Base-by-base conservation (phyloP, 1,284 basidiomycete species). In the Lignosus rhinocerotis region DNA sequence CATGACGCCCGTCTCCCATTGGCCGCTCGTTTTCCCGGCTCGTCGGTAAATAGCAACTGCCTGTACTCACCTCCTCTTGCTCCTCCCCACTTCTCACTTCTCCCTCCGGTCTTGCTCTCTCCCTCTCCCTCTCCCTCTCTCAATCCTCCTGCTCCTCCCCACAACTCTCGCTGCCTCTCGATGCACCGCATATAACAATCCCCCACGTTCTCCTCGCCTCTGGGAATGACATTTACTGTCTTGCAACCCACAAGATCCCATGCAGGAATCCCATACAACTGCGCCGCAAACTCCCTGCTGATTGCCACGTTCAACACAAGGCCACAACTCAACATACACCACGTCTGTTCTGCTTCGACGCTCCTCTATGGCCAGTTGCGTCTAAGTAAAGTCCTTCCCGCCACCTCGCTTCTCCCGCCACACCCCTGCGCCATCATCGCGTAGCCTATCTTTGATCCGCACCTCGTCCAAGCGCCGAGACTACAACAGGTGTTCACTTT, bases 11-110 rank as follows among this genome's bases (percentile, higher is more conserved):
- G 36, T 19, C 30, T n/a, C 54, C 58, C 54, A 67, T 65, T 65
- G 66, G 65, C 58, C 44, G 12, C n/a, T 14, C 14, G 25, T 50
- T 56, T 55, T 49, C 44, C 66, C 66, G 63, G 54, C 45, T 25
- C 30, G 58, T 65, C 66, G 66, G 66, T 65, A 65, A 62, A 63
- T 67, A 67, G 54, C 33, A 17, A n/a, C 51, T 33, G 14, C 38
- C 34, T 45, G 45, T 41, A 50, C 51, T n/a, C 45, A 31, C 44
- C 36, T 39, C 49, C 31, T 53, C 25, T 38, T 46, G 44, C 8
- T 42, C 45, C 42, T 25, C 45, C 45, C 54, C 32, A 31, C 39
- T 45, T 51, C 36, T 51, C 41, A 53, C 52, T 51, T 39, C 44
- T 33, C 49, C 55, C 52, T 32, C 31, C n/a, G 16, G 33, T 41